Evolutionary conservation across 179 eudicot species (phyloP).

Genomic region (Beta macrorhiza): DNA sequence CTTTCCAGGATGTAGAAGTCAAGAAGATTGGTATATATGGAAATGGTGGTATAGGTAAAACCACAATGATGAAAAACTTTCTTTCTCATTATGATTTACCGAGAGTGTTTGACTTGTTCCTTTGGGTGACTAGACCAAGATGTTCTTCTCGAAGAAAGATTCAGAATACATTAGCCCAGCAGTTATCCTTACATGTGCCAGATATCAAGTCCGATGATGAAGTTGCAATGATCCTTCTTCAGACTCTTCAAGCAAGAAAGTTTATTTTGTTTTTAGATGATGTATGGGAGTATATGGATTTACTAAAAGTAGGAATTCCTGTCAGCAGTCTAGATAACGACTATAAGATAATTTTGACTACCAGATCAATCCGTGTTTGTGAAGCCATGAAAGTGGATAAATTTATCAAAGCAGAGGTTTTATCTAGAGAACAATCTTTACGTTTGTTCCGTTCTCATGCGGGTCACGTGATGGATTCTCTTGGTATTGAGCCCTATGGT

Average conservation of each 20-base stretch:
- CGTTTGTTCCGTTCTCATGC: slow-evolving; percentile 20
- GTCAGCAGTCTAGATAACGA: neutral
- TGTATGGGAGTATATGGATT: slow-evolving; percentile 28
- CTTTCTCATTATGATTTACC: neutral
- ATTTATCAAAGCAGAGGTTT: slow-evolving; percentile 11
- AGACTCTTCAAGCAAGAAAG: slow-evolving; percentile 10
- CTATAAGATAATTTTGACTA: slow-evolving; percentile 24
- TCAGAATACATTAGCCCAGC: slow-evolving; percentile 14
- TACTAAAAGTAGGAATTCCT: slow-evolving; percentile 26
- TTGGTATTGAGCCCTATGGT: slow-evolving; percentile 23
- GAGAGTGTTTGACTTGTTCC: slow-evolving; percentile 23
- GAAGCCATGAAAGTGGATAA: slow-evolving; percentile 13
- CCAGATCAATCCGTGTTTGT: slow-evolving; percentile 19
- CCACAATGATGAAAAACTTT: slow-evolving; percentile 13
- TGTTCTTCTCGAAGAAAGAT: slow-evolving; percentile 12
- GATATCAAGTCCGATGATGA: slow-evolving; percentile 21
- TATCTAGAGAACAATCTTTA: slow-evolving; percentile 31
- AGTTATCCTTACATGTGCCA: slow-evolving; percentile 15
- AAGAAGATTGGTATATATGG: slow-evolving; percentile 18
- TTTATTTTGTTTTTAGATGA: slow-evolving; percentile 33
- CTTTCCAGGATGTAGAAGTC: slow-evolving; percentile 5
- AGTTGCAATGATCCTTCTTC: slow-evolving; percentile 8
- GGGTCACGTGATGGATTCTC: slow-evolving; percentile 19
- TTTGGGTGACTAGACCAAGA: slow-evolving; percentile 30
- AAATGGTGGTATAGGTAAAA: slow-evolving; percentile 25